A percentile compares a stretch with the other conserved stretches of the same genome.
phyloP scores from a whole-genome alignment of 1,139 yeast genomes.

The Spathaspora jeffriesii region DNA sequence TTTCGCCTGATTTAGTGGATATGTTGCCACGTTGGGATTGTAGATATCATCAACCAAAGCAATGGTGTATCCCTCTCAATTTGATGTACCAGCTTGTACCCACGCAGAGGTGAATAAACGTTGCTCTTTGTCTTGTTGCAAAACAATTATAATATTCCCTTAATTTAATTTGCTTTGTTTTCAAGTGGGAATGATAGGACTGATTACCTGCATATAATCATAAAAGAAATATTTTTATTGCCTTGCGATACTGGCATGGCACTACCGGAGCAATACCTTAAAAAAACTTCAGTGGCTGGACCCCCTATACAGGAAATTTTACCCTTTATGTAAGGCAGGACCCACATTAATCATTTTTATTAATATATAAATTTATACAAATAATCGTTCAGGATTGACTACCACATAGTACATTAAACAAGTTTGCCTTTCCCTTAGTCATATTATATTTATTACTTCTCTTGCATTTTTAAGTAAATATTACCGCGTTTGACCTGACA shows the following conservation, averaged over 20 bases:
- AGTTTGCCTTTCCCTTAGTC: background rate
- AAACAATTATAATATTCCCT: background rate
- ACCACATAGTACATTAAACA: background rate
- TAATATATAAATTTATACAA: background rate
- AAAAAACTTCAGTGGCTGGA: background rate
- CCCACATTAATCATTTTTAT: background rate
- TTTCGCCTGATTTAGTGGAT: background rate
- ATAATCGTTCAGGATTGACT: background rate
- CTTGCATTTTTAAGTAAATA: background rate
- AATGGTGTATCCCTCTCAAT: too few relatives aligned
- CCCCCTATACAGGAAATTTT: background rate
- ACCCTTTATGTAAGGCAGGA: background rate
- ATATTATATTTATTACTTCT: background rate
- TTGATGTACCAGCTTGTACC: background rate
- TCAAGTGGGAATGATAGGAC: background rate
- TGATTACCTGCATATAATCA: background rate
- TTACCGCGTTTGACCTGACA: background rate
- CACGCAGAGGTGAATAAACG: background rate
- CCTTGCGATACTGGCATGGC: conserved; percentile 4
- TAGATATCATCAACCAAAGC: too few relatives aligned
- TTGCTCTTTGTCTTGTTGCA: background rate
- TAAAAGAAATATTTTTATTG: background rate
- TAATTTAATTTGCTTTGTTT: background rate
- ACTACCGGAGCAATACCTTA: background rate
- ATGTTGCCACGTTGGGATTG: background rate